Percentiles rank a stretch among this genome's conserved stretches.
Evolutionary conservation across 768 basidiomycete genomes (phyloP).

Genomic region (Trametes punicea): DNA sequence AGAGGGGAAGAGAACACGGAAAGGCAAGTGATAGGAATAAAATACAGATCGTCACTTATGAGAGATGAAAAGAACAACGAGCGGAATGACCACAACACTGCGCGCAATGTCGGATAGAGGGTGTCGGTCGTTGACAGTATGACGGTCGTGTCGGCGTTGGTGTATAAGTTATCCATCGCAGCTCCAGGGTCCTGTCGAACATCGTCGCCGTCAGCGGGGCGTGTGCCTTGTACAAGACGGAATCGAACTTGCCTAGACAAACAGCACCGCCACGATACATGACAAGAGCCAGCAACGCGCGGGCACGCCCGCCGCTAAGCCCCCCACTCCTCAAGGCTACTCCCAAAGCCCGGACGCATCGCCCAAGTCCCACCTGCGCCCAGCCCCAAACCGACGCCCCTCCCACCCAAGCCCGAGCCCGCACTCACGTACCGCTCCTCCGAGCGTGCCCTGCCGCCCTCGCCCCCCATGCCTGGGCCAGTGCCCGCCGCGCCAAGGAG

Average conservation of each 20-base stretch:
- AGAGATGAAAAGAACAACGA: background rate
- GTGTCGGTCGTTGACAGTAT: background rate
- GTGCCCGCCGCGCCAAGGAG: constrained; percentile 26
- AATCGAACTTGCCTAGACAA: background rate
- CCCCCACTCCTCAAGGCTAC: constrained; percentile 28
- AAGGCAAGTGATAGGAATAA: background rate
- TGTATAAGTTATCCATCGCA: constrained; percentile 7
- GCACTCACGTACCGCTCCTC: constrained; percentile 19
- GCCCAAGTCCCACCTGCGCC: constrained; percentile 17
- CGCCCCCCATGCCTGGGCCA: constrained; percentile 9
- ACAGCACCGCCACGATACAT: background rate
- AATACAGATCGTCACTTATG: background rate
- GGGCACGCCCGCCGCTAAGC: constrained; percentile 18
- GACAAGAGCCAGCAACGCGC: background rate
- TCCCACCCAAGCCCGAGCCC: background rate
- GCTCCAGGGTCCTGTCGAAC: background rate
- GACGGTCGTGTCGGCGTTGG: constrained; percentile 2
- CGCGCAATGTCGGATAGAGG: background rate
- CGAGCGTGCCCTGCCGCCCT: constrained; percentile 12
- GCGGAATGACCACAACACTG: background rate
- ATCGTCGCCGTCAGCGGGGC: background rate
- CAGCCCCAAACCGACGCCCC: background rate
- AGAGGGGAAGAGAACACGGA: background rate
- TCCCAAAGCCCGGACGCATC: constrained; percentile 23
- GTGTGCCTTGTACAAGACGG: too few relatives aligned